phyloP scores from a whole-genome alignment of 352 stramenopile genomes.

The Pythium aphanidermatum region DNA sequence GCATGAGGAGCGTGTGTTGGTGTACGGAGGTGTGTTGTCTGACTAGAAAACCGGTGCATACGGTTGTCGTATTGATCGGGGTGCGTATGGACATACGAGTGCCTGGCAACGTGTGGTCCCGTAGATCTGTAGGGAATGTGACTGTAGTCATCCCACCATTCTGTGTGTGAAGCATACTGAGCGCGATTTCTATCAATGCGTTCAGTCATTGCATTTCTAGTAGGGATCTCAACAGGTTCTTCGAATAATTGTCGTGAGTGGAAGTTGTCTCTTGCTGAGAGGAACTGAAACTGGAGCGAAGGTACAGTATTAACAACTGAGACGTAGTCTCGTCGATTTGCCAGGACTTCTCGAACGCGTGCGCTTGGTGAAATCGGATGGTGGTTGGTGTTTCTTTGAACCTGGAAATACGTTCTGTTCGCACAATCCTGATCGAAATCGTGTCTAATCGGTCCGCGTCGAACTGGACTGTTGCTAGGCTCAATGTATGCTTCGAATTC shows the following conservation, averaged over 20 bases:
- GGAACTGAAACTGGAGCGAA: conserved; percentile 13
- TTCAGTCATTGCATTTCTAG: conserved; percentile 29
- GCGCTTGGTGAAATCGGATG: conserved; percentile 44
- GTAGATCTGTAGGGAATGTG: too few species aligned
- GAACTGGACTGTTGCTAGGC: conserved; percentile 18
- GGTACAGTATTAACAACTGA: conserved; percentile 2
- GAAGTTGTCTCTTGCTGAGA: conserved; percentile 31
- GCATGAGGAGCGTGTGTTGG: too few species aligned
- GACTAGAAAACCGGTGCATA: too few species aligned
- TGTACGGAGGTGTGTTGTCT: too few species aligned
- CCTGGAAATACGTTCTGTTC: too few species aligned
- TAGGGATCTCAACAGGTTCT: conserved; percentile 5
- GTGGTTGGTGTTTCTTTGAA: too few species aligned
- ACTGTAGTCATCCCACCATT: too few species aligned
- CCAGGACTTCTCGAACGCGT: conserved; percentile 45
- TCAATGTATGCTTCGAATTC: conserved; percentile 13
- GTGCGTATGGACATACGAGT: too few species aligned
- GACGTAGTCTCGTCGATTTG: conserved; percentile 20
- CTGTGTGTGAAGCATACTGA: too few species aligned
- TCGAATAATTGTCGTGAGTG: conserved; percentile 14
- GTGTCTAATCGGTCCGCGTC: conserved; percentile 18
- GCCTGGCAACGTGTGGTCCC: too few species aligned
- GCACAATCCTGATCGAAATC: conserved; percentile 2
- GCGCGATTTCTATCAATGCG: conserved; percentile 25
- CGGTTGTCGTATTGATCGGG: too few species aligned